phyloP scores from a whole-genome alignment of 1,284 basidiomycete species.

The Heterobasidion parviporum region DNA sequence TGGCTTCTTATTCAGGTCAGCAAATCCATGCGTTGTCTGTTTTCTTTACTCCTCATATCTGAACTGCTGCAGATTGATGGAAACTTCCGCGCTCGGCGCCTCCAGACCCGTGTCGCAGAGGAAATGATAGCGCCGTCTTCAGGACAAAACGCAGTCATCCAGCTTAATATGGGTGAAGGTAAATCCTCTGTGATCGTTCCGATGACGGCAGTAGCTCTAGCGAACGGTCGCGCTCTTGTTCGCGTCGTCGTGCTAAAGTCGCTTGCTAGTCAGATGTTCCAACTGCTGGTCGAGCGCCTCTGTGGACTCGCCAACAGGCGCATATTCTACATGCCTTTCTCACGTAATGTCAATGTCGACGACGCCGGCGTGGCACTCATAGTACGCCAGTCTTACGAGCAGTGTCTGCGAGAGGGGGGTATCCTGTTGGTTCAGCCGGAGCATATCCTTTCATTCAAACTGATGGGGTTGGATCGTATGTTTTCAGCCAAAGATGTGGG shows the following conservation, averaged over 20 bases:
- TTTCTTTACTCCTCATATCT: neutral
- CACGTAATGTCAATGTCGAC: conserved; percentile 25
- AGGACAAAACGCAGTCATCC: conserved; percentile 28
- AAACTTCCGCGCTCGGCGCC: conserved; percentile 30
- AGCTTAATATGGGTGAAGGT: conserved; percentile 55
- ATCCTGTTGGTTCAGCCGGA: conserved; percentile 43
- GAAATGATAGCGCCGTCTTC: conserved; percentile 40
- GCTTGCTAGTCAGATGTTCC: conserved; percentile 36
- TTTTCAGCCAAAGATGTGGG: conserved; percentile 2
- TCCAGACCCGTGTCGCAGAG: conserved; percentile 32
- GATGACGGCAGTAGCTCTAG: conserved; percentile 29
- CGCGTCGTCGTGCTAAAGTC: conserved; percentile 42
- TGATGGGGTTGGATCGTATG: conserved; percentile 31
- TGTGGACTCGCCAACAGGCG: conserved; percentile 34
- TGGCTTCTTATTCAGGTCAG: conserved; percentile 41
- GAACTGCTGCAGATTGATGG: conserved; percentile 32
- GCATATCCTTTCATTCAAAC: conserved; percentile 41
- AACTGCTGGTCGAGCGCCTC: conserved; percentile 34
- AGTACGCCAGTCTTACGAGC: conserved; percentile 22
- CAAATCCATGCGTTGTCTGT: neutral
- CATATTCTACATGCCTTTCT: conserved; percentile 42
- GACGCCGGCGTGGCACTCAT: conserved; percentile 11
- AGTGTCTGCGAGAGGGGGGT: conserved; percentile 31
- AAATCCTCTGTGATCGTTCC: conserved; percentile 49
- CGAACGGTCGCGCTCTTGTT: conserved; percentile 33